These are phyloP conservation scores for Diaporthe amygdali DNA, from an alignment of 2,329 filamentous ascomycete species.

Conservation along the genomic window DNA sequence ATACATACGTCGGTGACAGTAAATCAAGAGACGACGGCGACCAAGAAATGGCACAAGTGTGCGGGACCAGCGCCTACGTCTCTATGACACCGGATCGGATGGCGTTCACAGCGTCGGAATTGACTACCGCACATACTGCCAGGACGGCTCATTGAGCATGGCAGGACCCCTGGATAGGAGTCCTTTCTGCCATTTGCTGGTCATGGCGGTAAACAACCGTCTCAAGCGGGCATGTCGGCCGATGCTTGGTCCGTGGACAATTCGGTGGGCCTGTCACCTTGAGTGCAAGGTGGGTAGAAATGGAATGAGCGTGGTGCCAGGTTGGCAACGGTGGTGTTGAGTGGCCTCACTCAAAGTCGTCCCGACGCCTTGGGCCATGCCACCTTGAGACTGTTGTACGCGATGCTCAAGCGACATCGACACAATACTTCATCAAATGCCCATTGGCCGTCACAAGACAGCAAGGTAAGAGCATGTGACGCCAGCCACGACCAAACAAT, in stretches of 20 bases:
- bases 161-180: neutral
- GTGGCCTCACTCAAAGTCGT: neutral
- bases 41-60: neutral
- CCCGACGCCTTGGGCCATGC: neutral
- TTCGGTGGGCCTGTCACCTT: neutral
- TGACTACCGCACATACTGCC: neutral
- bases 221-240: neutral
- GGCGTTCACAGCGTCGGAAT: neutral
- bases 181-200: neutral
- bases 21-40: neutral
- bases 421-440: neutral
- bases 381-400: neutral
- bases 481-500: neutral
- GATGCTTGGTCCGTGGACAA: too few species aligned
- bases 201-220: neutral
- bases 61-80: neutral
- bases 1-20: too few species aligned
- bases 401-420: conserved; percentile 13
- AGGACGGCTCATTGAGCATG: neutral
- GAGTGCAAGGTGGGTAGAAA: neutral
- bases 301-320: neutral
- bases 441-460: neutral
- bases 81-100: neutral
- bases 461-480: neutral
- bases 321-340: neutral